phyloP scores from a whole-genome alignment of 371 early-diverging fungal species.

The Apophysomyces ossiformis region DNA sequence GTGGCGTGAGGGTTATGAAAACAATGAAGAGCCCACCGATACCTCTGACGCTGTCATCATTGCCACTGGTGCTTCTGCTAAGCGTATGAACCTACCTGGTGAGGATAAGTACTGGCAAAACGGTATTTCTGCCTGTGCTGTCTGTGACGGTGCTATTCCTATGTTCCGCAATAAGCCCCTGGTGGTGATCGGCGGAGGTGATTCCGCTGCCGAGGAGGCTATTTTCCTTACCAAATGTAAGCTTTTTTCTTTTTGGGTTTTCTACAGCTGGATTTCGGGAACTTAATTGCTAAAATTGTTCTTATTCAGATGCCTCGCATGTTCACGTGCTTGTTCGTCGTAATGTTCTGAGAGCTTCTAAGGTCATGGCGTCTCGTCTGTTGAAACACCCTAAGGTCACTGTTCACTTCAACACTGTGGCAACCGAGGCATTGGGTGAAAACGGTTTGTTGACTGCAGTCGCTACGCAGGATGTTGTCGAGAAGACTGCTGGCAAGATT shows the following conservation, averaged over 20 bases:
- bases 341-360: slow-evolving; percentile 95
- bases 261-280: not conserved
- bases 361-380: slow-evolving; percentile 94
- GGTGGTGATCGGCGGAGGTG: slow-evolving; percentile 98
- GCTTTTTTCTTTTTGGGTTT: slow-evolving; percentile 14
- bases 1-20: slow-evolving; percentile 86
- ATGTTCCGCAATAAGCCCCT: slow-evolving; percentile 95
- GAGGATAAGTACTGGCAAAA: slow-evolving; percentile 60
- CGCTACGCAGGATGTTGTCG: slow-evolving; percentile 73
- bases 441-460: slow-evolving; percentile 75
- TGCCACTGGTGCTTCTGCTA: slow-evolving; percentile 99
- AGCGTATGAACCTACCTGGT: slow-evolving; percentile 80
- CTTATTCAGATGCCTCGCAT: slow-evolving; percentile 72
- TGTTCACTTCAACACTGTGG: slow-evolving; percentile 89
- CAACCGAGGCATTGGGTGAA: slow-evolving; percentile 88
- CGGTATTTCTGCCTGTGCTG: slow-evolving; percentile 99
- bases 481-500: slow-evolving; percentile 67
- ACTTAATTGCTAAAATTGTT: slow-evolving; percentile 1
- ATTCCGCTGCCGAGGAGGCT: slow-evolving; percentile 99
- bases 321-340: slow-evolving; percentile 96
- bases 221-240: slow-evolving; percentile 90
- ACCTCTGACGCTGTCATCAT: slow-evolving; percentile 89
- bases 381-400: slow-evolving; percentile 88
- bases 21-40: slow-evolving; percentile 67
- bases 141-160: slow-evolving; percentile 98